Conservation (phyloP, 768 basidiomycete genomes). For the Crassisporium funariophilum region DNA sequence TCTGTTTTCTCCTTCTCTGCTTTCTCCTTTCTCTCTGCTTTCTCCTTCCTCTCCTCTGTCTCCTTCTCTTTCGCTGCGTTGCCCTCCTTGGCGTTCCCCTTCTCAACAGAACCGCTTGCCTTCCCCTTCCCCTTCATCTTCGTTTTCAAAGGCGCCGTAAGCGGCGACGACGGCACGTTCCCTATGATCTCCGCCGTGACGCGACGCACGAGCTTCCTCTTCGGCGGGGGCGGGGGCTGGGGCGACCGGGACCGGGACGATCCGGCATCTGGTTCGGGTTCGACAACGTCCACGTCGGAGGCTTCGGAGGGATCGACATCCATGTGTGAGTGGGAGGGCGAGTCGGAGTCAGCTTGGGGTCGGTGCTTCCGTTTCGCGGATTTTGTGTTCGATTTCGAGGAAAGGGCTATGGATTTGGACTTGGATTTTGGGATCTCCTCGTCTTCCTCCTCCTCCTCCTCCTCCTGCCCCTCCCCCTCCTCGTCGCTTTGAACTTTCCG, state of each 20-base stretch:
- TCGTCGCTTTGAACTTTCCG: too few species aligned
- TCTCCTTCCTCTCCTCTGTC: conserved; percentile 4
- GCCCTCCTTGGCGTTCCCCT: conserved; percentile 6
- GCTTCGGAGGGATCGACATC: neutral
- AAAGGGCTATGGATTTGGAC: neutral
- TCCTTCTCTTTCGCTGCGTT: conserved; percentile 5
- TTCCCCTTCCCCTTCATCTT: conserved; percentile 5
- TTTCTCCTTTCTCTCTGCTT: conserved; percentile 7
- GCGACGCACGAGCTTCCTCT: too few species aligned
- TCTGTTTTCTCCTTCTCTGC: conserved; percentile 8
- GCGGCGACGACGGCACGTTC: too few species aligned
- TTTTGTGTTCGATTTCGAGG: conserved; percentile 2
- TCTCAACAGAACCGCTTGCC: neutral
- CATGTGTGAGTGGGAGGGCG: too few species aligned
- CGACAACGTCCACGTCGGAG: too few species aligned
- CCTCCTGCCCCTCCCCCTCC: neutral
- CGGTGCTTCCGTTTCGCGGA: too few species aligned
- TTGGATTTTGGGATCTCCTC: conserved; percentile 1
- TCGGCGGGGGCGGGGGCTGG: too few species aligned
- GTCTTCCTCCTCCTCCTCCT: conserved; percentile 11
- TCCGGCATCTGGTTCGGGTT: too few species aligned
- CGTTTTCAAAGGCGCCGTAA: too few species aligned
- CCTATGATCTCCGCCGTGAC: too few species aligned
- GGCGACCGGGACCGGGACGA: too few species aligned
- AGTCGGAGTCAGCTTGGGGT: too few species aligned